Evolutionary conservation across 1,284 basidiomycete species (phyloP).

Genomic region (Ceratobasidium sp.): DNA sequence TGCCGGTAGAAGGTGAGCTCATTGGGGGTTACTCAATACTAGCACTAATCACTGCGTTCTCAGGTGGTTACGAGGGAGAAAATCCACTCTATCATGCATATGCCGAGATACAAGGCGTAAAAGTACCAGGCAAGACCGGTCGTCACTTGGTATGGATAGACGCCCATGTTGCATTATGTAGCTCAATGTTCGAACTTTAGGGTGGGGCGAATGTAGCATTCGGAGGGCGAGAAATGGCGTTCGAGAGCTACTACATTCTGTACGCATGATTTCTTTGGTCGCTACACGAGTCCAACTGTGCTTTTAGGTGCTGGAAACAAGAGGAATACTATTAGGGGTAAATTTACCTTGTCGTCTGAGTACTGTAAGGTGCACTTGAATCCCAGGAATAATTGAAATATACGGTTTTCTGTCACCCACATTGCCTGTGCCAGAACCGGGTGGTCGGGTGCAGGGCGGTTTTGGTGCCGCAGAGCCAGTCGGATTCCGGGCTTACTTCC

Average conservation of each 20-base stretch:
- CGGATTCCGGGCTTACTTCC: too few relatives aligned
- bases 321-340: background rate
- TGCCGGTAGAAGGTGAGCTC: conserved; percentile 19
- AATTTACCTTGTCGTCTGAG: background rate
- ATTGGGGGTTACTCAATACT: background rate
- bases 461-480: too few relatives aligned
- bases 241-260: conserved; percentile 34
- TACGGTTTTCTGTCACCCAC: background rate
- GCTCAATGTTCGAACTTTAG: background rate
- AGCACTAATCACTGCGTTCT: background rate
- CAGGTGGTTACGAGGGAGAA: conserved; percentile 36
- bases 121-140: conserved; percentile 37
- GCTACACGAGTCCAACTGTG: background rate
- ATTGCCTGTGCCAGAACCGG: too few relatives aligned
- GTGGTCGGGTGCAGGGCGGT: too few relatives aligned
- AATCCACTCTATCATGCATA: conserved; percentile 36
- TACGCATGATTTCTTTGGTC: background rate
- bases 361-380: background rate
- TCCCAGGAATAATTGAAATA: background rate
- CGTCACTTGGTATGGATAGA: conserved; percentile 25
- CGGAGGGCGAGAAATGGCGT: conserved; percentile 20
- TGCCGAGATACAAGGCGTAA: conserved; percentile 14
- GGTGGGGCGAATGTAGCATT: conserved; percentile 27
- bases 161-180: background rate
- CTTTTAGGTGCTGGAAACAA: conserved; percentile 26